Evolutionary conservation across 768 basidiomycete species (phyloP).

Genomic region (Rubroboletus satanas): DNA sequence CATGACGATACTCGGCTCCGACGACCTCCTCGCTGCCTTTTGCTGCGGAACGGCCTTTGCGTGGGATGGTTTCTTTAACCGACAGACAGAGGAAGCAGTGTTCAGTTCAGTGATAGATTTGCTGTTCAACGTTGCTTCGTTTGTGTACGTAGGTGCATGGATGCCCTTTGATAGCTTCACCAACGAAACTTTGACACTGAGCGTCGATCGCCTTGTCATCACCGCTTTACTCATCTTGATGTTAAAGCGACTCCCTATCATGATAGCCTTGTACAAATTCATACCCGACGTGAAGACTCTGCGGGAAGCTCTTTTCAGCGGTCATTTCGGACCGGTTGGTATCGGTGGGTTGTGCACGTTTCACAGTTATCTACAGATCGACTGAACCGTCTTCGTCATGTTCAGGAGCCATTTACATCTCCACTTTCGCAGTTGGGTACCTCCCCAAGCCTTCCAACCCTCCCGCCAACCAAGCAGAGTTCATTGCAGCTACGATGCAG

Average conservation of each 20-base stretch:
- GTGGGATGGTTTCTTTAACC: conserved; percentile 93
- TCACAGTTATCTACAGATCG: not conserved
- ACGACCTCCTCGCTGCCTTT: conserved; percentile 93
- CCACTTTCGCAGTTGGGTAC: conserved; percentile 67
- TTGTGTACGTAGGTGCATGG: conserved; percentile 96
- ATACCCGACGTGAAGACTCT: conserved; percentile 96
- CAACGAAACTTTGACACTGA: conserved; percentile 61
- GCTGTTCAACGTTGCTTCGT: conserved; percentile 92
- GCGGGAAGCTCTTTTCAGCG: conserved; percentile 89
- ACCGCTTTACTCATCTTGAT: conserved; percentile 80
- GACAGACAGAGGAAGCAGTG: conserved; percentile 89
- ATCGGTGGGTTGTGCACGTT: conserved; percentile 44
- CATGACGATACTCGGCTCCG: conserved; percentile 80
- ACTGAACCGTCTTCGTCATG: conserved; percentile 1
- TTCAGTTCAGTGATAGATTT: conserved; percentile 96
- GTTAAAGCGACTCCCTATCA: conserved; percentile 77
- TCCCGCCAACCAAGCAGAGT: conserved; percentile 54
- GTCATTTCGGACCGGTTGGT: conserved; percentile 91
- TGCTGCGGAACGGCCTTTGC: conserved; percentile 94
- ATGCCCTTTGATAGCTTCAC: conserved; percentile 87
- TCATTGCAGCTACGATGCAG: conserved; percentile 74
- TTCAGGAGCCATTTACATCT: conserved; percentile 87
- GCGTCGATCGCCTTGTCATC: conserved; percentile 80
- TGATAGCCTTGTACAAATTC: conserved; percentile 82
- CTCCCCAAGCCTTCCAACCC: conserved; percentile 46